Base-by-base conservation (phyloP, 2,329 filamentous ascomycete species). In the Aspergillus sp. region DNA sequence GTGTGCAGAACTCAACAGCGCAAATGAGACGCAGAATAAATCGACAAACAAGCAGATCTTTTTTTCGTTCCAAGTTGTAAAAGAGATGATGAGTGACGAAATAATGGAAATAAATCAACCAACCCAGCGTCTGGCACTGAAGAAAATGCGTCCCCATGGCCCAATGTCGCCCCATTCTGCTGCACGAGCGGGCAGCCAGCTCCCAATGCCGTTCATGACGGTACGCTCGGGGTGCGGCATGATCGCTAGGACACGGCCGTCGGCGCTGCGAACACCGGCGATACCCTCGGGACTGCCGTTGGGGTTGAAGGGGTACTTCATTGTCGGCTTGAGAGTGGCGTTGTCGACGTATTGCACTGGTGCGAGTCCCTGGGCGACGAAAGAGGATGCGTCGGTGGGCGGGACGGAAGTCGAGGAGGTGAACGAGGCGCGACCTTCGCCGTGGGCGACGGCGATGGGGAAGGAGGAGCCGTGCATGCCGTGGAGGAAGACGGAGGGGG, bases 151-250 rank as follows among this genome's bases (percentile, higher is more conserved):
- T 62, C 89, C 81, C 92, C 92, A 96, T 18, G 93, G 91, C 1
- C 91, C 90, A 71, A 88, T 89, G 64, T 92, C 88, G 26, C 89
- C 90, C 89, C 89, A 93, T 60, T 87, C 80, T 64, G 83, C 82
- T 34, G 71, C 69, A 49, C 84, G 83, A 58, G 85, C 80, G 7
- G 91, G 89, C 60, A 89, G 78, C 73, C 88, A 96, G 73, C 89
- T 93, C 48, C 83, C 86, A 59, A 92, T 87, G 57, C 91, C 90
- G 56, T 85, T 86, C 79, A 96, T 79, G 57, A 96, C 86, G 15
- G 90, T 96, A n/a, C 92, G 85, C 78, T 97, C 92, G 1, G 92
- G 92, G 74, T 96, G 92, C 60, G 93, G 93, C 92, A 97, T 96
- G 78, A 96, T 85, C 6, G 91, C 91, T 64, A 96, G 75, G 1